Percentiles rank a stretch among this genome's conserved stretches.
These are phyloP conservation scores for Leptographium wingfieldii DNA, from an alignment of 2,329 filamentous ascomycete genomes.

Conservation along the genomic window DNA sequence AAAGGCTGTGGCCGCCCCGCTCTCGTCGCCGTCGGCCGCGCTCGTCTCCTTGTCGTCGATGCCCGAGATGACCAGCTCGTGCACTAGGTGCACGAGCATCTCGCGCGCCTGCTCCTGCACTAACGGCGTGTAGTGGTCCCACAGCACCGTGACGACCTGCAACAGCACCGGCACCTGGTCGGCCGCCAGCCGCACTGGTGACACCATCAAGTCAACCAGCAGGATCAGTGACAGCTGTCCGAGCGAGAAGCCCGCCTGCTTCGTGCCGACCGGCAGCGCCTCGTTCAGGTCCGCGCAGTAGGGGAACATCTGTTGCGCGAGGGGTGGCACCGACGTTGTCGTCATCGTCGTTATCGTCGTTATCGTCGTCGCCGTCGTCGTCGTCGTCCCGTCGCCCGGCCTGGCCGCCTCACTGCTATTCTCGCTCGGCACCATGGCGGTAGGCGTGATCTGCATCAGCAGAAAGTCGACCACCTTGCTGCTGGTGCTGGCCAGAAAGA, in stretches of 20 bases:
- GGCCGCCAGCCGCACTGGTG: slow-evolving; percentile 65
- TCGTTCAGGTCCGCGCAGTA: slow-evolving; percentile 80
- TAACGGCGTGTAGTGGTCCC: slow-evolving; percentile 92
- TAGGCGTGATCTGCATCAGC: slow-evolving; percentile 78
- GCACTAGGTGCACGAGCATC: slow-evolving; percentile 95
- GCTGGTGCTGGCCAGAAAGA: slow-evolving; percentile 76
- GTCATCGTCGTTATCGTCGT: background rate
- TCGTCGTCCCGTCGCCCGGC: background rate
- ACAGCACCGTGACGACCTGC: slow-evolving; percentile 84
- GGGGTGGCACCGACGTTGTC: background rate
- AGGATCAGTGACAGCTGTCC: slow-evolving; percentile 89
- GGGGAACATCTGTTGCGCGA: slow-evolving; percentile 38
- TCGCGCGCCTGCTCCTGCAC: slow-evolving; percentile 95
- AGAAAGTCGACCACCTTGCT: slow-evolving; percentile 90
- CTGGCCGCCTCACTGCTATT: slow-evolving; percentile 42
- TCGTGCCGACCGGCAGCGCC: slow-evolving; percentile 75
- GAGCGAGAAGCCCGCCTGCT: slow-evolving; percentile 80
- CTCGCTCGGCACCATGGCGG: slow-evolving; percentile 91
- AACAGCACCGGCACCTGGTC: slow-evolving; percentile 77
- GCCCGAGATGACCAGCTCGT: slow-evolving; percentile 75
- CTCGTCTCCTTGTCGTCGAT: slow-evolving; percentile 33
- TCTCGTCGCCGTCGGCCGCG: background rate
- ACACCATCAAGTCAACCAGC: slow-evolving; percentile 90
- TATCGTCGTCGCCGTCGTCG: background rate
- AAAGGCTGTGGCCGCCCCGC: slow-evolving; percentile 47